phyloP scores from a whole-genome alignment of 805 yeast genomes.

The Candida chauliodis region DNA sequence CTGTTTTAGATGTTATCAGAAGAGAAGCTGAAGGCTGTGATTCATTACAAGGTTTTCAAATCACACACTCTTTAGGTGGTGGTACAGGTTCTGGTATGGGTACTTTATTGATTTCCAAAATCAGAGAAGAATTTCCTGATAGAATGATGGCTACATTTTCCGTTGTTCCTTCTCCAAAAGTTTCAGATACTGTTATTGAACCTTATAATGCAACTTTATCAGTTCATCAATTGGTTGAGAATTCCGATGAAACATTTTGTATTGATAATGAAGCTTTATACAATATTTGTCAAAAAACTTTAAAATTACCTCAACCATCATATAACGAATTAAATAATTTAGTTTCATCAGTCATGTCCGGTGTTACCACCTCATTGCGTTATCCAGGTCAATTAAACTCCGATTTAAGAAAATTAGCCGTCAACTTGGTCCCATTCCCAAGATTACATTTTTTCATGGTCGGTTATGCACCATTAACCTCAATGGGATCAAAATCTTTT shows the following conservation, averaged over 20 bases:
- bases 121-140: constrained; percentile 91
- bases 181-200: constrained; percentile 90
- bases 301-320: constrained; percentile 75
- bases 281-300: constrained; percentile 82
- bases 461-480: constrained; percentile 88
- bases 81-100: constrained; percentile 99
- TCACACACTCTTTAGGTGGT: constrained; percentile 57
- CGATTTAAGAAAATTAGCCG: constrained; percentile 89
- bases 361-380: constrained; percentile 90
- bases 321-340: constrained; percentile 76
- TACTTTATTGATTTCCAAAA: constrained; percentile 76
- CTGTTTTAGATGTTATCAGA: constrained; percentile 84
- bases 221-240: constrained; percentile 85
- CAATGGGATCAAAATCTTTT: constrained; percentile 77
- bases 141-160: constrained; percentile 96
- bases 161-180: constrained; percentile 88
- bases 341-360: constrained; percentile 90
- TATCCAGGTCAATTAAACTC: constrained; percentile 95
- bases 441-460: constrained; percentile 94
- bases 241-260: constrained; percentile 91
- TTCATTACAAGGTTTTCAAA: constrained; percentile 92
- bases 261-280: constrained; percentile 92
- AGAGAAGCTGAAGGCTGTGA: constrained; percentile 94
- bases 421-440: constrained; percentile 92
- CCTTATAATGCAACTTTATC: constrained; percentile 93